These are phyloP conservation scores for Suillus sp. DNA, from an alignment of 768 basidiomycete species.

Conservation along the genomic window DNA sequence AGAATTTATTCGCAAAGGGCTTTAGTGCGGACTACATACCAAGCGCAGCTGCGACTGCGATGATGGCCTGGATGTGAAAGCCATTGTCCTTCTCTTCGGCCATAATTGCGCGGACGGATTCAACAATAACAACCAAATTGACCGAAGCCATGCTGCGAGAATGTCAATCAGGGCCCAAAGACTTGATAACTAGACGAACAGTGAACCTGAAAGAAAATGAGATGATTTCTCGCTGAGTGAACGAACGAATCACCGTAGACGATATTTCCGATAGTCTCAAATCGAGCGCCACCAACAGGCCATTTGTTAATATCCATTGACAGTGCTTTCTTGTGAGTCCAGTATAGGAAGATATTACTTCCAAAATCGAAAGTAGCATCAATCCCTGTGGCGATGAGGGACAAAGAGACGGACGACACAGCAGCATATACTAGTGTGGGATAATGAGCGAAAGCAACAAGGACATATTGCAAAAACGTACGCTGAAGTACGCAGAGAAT, in stretches of 20 bases:
- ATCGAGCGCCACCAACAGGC: constrained; percentile 89
- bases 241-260: constrained; percentile 60
- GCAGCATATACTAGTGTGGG: constrained; percentile 81
- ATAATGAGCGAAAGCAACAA: background rate
- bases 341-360: constrained; percentile 80
- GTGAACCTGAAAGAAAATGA: constrained; percentile 42
- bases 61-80: constrained; percentile 81
- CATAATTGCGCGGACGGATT: constrained; percentile 75
- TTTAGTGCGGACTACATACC: constrained; percentile 37
- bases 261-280: constrained; percentile 90
- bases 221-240: background rate
- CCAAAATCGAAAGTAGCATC: constrained; percentile 87
- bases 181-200: constrained; percentile 35
- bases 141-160: constrained; percentile 80
- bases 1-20: constrained; percentile 3
- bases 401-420: constrained; percentile 78
- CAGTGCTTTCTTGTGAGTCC: constrained; percentile 72
- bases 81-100: constrained; percentile 54
- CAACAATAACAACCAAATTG: constrained; percentile 89
- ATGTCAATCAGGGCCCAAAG: constrained; percentile 10
- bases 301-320: constrained; percentile 80
- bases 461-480: constrained; percentile 35
- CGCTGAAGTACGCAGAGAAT: constrained; percentile 71
- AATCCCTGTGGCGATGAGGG: constrained; percentile 86
- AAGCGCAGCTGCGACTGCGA: constrained; percentile 82